A percentile compares a stretch with the other conserved stretches of the same genome.
These are phyloP conservation scores for Hygrophila difformis DNA, from an alignment of 257 asterid species.

Conservation along the genomic window DNA sequence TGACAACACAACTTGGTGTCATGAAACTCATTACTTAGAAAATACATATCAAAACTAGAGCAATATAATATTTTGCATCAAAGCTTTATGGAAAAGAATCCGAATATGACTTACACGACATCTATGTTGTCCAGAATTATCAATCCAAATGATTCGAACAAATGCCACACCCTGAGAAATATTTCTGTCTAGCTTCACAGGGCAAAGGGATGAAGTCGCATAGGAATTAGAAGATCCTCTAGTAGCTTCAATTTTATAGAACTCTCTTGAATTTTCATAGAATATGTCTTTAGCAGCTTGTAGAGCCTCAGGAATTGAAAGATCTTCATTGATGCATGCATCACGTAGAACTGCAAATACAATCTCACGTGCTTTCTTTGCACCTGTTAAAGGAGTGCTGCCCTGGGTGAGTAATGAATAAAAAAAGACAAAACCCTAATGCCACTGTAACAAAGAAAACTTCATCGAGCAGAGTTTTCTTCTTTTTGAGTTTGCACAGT, in stretches of 20 bases:
- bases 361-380: constrained; percentile 84
- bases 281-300: constrained; percentile 62
- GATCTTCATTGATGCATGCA: constrained; percentile 75
- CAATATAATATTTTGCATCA: too few species aligned
- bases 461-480: too few species aligned
- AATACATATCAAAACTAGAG: too few species aligned
- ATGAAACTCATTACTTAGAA: too few species aligned
- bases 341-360: constrained; percentile 69
- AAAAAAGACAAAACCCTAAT: too few species aligned
- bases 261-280: constrained; percentile 47
- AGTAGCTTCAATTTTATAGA: constrained; percentile 57
- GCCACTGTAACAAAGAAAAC: too few species aligned
- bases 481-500: too few species aligned
- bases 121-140: constrained; percentile 87
- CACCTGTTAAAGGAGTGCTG: constrained; percentile 32
- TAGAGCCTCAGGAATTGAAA: constrained; percentile 71
- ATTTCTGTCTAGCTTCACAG: constrained; percentile 20
- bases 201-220: constrained; percentile 15
- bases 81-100: too few species aligned
- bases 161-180: constrained; percentile 31
- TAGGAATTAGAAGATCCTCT: constrained; percentile 23
- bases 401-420: too few species aligned
- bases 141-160: constrained; percentile 82
- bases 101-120: constrained; percentile 74
- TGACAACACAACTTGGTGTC: too few species aligned